Conservation (phyloP, 169 alveolate species). For the Plasmodium malariae region DNA sequence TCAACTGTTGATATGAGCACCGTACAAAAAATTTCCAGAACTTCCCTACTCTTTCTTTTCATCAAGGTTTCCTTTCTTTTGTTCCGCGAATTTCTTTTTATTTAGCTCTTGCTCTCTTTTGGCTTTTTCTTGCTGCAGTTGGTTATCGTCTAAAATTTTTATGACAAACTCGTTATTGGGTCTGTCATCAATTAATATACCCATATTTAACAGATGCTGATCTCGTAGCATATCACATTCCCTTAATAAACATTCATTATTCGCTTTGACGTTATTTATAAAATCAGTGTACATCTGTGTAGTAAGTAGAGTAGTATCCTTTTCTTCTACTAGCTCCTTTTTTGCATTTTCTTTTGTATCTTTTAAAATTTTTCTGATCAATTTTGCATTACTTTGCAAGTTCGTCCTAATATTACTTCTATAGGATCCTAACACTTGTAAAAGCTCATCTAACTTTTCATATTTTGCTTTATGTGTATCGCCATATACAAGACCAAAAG, state of each 20-base stretch:
- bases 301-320: constrained; percentile 72
- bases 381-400: constrained; percentile 75
- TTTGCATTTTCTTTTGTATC: constrained; percentile 79
- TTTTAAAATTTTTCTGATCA: constrained; percentile 78
- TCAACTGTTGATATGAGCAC: too few species aligned
- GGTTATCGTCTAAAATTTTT: constrained; percentile 89
- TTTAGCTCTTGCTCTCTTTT: constrained; percentile 83
- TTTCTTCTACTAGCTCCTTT: constrained; percentile 77
- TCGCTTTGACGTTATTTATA: constrained; percentile 40
- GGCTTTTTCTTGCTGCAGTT: constrained; percentile 83
- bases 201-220: constrained; percentile 90
- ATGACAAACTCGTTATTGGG: constrained; percentile 88
- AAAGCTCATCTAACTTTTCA: constrained; percentile 51
- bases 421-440: constrained; percentile 78
- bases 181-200: constrained; percentile 94
- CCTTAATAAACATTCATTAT: constrained; percentile 84
- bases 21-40: too few species aligned
- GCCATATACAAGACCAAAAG: constrained; percentile 82
- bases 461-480: constrained; percentile 74
- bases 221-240: constrained; percentile 95
- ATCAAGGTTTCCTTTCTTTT: constrained; percentile 20
- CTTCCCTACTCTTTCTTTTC: background rate
- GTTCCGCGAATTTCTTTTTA: constrained; percentile 79
- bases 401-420: constrained; percentile 77
- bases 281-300: constrained; percentile 75